Base-by-base conservation (phyloP, 2,329 filamentous ascomycete genomes). In the Coniochaeta sp. region DNA sequence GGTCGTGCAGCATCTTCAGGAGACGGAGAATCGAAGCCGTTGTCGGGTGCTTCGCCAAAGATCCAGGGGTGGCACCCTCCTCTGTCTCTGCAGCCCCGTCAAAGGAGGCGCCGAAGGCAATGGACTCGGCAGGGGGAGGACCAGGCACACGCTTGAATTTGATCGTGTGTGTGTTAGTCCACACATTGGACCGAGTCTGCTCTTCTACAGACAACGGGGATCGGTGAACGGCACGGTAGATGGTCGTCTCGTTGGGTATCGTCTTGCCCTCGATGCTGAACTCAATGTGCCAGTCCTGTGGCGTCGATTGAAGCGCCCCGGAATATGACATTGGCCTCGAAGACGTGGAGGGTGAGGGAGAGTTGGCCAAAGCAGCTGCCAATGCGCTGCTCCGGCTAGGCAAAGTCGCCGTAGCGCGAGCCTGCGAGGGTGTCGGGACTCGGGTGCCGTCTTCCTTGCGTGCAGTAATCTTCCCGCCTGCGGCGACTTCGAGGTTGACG, bases 241-340 rank as follows among this genome's bases (percentile, higher is more conserved):
- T 93, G 0, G 95, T 99, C 0, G 91, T 97, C 67, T 98, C 93
- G 66, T 93, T 95, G 0, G 90, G 81, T 61, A 99, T 89, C 1
- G 89, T 83, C 71, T 92, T 91, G 58, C 84, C 89, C 64, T 96
- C 89, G 57, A 98, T 83, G 65, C 86, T 93, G 74, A 99, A 99
- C 69, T 98, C 91, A 62, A 99, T 92, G 69, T 99, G 93, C 95
- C 95, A 99, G 70, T 98, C 93, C 70, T 96, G 89, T 1, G 93
- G 91, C 0, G 85, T 79, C 16, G 90, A 80, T 66, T 93, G 90
- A 58, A 96, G 84, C 4, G 91, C 91, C 58, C 90, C 89, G 26
- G 92, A 89, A 72, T 97, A 96, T 0, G 92, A 91, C 74, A 91
- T 85, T 2, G 88, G 82, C 10, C 88, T 82, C 10, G 87, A 82